Percentiles rank a stretch among this genome's conserved stretches.
These are phyloP conservation scores for Bipolaris gigantea DNA, from an alignment of 2,329 filamentous ascomycete genomes.

Conservation along the genomic window DNA sequence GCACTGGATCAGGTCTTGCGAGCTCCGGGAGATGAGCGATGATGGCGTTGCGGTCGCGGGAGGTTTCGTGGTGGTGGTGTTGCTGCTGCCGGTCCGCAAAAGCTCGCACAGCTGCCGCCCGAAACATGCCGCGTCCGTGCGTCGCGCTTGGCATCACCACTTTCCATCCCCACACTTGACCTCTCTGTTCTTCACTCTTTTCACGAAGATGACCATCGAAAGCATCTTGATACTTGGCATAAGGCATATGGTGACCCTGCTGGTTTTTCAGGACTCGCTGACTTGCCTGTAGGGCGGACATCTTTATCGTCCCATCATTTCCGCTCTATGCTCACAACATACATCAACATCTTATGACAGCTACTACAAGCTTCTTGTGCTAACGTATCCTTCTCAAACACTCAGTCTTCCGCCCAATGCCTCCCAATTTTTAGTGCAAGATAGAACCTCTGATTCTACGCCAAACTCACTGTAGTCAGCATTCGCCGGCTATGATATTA, in stretches of 20 bases:
- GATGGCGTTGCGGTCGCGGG: constrained; percentile 38
- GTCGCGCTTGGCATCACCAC: constrained; percentile 13
- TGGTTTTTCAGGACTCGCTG: constrained; percentile 1
- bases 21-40: constrained; percentile 39
- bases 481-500: constrained; percentile 43
- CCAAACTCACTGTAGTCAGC: constrained; percentile 32
- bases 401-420: constrained; percentile 22
- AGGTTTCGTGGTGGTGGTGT: constrained; percentile 27
- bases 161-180: neutral
- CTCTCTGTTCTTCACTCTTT: neutral
- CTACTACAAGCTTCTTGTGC: constrained; percentile 23
- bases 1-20: constrained; percentile 32
- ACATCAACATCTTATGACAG: neutral
- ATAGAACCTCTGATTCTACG: constrained; percentile 37
- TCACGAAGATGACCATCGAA: constrained; percentile 22
- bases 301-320: constrained; percentile 28
- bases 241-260: neutral
- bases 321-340: constrained; percentile 19
- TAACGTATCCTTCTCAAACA: constrained; percentile 32
- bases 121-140: constrained; percentile 32
- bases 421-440: constrained; percentile 12
- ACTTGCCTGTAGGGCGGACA: constrained; percentile 26
- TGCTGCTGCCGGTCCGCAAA: constrained; percentile 32
- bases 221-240: constrained; percentile 34
- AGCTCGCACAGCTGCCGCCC: constrained; percentile 28